Evolutionary conservation across 805 yeast species (phyloP).

Genomic region (Hanseniaspora mollemarum): DNA sequence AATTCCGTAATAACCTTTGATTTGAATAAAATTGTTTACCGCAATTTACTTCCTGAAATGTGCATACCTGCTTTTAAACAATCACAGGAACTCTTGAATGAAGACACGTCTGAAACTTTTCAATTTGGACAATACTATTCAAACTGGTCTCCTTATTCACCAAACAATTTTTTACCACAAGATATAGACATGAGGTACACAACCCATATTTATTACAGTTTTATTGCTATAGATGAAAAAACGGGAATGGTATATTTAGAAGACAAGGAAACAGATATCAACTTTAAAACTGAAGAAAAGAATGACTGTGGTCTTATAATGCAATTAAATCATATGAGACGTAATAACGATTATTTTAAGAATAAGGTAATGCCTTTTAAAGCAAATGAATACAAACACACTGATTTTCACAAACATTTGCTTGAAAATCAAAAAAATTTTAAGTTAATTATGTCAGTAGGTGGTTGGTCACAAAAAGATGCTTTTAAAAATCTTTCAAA

Average conservation of each 20-base stretch:
- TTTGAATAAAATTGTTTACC: neutral
- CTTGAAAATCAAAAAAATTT: constrained; percentile 30
- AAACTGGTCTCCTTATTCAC: constrained; percentile 57
- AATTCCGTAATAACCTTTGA: neutral
- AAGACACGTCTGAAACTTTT: neutral
- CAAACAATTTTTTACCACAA: constrained; percentile 46
- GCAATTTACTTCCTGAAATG: neutral
- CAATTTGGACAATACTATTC: constrained; percentile 38
- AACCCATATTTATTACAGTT: constrained; percentile 70
- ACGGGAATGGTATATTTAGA: constrained; percentile 45
- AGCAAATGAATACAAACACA: neutral
- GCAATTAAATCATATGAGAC: constrained; percentile 40
- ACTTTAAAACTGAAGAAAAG: constrained; percentile 24
- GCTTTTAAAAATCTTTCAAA: constrained; percentile 40
- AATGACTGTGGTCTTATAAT: constrained; percentile 39
- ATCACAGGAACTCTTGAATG: neutral
- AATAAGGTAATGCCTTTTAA: neutral
- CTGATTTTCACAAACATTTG: neutral
- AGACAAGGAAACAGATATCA: constrained; percentile 59
- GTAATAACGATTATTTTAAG: neutral
- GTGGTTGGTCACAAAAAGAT: constrained; percentile 58
- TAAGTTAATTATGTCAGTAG: constrained; percentile 61
- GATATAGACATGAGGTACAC: constrained; percentile 48
- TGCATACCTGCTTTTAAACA: neutral
- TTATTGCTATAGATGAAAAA: constrained; percentile 44